Evolutionary conservation across 78 protist species (phyloP).

Genomic region (Chrysochromulina parva): DNA sequence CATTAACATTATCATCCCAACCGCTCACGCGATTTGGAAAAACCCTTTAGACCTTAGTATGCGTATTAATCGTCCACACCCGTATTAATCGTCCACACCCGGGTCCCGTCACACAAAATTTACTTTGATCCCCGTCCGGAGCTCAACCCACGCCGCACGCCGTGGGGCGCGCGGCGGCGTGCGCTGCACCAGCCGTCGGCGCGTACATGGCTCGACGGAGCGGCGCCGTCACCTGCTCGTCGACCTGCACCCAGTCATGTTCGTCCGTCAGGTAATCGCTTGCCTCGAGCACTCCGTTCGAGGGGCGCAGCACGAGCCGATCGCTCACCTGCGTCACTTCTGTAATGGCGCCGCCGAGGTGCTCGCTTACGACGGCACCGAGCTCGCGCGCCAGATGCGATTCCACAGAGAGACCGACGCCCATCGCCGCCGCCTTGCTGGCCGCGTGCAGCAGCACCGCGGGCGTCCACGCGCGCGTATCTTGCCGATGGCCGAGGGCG

Average conservation of each 20-base stretch:
- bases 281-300: background rate
- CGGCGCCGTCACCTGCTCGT: background rate
- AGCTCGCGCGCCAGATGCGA: background rate
- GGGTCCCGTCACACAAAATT: too few relatives aligned
- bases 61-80: too few relatives aligned
- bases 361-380: background rate
- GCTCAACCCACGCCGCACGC: too few relatives aligned
- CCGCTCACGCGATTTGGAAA: too few relatives aligned
- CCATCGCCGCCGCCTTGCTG: background rate
- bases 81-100: too few relatives aligned
- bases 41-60: too few relatives aligned
- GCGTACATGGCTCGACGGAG: background rate
- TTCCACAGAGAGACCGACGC: background rate
- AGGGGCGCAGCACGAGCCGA: background rate
- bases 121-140: too few relatives aligned
- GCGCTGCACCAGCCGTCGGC: background rate
- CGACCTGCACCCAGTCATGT: background rate
- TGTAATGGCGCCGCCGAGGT: background rate
- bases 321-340: background rate
- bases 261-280: background rate
- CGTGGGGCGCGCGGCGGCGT: too few relatives aligned
- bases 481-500: background rate
- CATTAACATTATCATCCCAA: too few relatives aligned
- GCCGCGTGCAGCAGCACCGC: background rate
- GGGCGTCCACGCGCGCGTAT: background rate